Percentiles rank a stretch among this genome's conserved stretches.
Conservation (phyloP, 1,139 yeast genomes). For the Wickerhamiella infanticola region DNA sequence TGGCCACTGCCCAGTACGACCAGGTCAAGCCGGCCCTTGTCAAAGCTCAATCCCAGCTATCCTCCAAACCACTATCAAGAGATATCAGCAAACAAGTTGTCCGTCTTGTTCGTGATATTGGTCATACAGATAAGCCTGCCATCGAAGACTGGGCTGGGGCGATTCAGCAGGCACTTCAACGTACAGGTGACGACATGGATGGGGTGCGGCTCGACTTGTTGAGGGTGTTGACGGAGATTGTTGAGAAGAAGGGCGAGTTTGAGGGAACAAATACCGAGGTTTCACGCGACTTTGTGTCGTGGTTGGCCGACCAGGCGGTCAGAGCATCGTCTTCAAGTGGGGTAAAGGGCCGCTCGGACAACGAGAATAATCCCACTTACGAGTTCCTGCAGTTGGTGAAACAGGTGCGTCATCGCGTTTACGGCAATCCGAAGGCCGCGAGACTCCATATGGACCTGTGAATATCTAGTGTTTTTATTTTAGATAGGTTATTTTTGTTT, state of each 20-base stretch:
- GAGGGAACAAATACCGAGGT: constrained; percentile 3
- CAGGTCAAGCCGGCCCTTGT: not conserved
- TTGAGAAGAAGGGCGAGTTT: constrained; percentile 11
- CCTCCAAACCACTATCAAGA: not conserved
- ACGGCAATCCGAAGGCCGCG: constrained; percentile 65
- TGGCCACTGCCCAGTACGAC: not conserved
- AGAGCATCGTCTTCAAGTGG: not conserved
- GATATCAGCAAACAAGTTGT: constrained; percentile 3
- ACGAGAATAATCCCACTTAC: not conserved
- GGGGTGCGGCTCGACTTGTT: constrained; percentile 11
- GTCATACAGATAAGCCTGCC: constrained; percentile 6
- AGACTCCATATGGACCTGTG: constrained; percentile 28
- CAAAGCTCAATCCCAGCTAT: constrained; percentile 2
- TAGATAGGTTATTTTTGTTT: not conserved
- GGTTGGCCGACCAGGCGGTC: constrained; percentile 4
- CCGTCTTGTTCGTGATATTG: constrained; percentile 8
- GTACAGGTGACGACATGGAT: constrained; percentile 1
- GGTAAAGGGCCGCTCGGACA: not conserved
- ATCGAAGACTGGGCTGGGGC: constrained; percentile 11
- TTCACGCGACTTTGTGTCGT: constrained; percentile 2
- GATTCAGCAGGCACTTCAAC: constrained; percentile 5
- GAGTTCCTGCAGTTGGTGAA: constrained; percentile 9
- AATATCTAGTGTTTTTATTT: not conserved
- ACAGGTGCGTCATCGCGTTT: constrained; percentile 49
- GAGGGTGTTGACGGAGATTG: constrained; percentile 17